Evolutionary conservation across 2,329 filamentous ascomycete species (phyloP), one percentile per base, ranked within the genome.

Genomic region (Paramyrothecium sp.): DNA sequence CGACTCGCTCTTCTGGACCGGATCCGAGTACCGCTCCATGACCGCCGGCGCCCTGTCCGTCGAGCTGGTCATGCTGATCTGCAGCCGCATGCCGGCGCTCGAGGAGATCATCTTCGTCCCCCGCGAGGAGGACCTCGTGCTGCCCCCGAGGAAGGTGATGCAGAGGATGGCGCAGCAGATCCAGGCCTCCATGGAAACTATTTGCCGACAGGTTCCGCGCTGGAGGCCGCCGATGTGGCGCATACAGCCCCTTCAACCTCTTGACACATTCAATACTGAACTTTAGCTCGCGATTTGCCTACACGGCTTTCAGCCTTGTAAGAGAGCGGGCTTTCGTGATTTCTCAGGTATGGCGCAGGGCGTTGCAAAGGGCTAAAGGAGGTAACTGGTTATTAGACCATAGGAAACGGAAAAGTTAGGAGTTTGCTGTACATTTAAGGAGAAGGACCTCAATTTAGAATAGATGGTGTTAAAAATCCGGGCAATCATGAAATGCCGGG

Each of bases 91-190:
- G 67, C 73, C 74, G 1, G 63, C 61, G 1, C 66, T 81, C 7
- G 65, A 75, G 55, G 74, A 76, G 59, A 69, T 82, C 48, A 68
- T 78, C 46, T 76, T 82, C 55, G 74, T 82, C 46, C 76, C 76
- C 21, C 68, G 71, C 20, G 71, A 74, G 33, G 70, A 73, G 46
- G 73, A 75, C 51, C 51, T 38, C 26, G n/a, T 19, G 10, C n/a
- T 34, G 2, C 21, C 19, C 17, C 16, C 16, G 10, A 21, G 11
- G n/a, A 19, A 30, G 8, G 21, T 33, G 3, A 16, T 41, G 16
- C 30, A 53, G n/a, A 38, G 73, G 34, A 71, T 80, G 60, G 67
- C 67, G 21, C 63, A 67, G 41, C 75, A 77, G 58, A 68, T 79
- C 20, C 56, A 71, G 54, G 70, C 67, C 13, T 75, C 75, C 11